Evolutionary conservation across 208 protist genomes (phyloP), one percentile per base, ranked within the genome.

Genomic region (Leishmania lainsoni): DNA sequence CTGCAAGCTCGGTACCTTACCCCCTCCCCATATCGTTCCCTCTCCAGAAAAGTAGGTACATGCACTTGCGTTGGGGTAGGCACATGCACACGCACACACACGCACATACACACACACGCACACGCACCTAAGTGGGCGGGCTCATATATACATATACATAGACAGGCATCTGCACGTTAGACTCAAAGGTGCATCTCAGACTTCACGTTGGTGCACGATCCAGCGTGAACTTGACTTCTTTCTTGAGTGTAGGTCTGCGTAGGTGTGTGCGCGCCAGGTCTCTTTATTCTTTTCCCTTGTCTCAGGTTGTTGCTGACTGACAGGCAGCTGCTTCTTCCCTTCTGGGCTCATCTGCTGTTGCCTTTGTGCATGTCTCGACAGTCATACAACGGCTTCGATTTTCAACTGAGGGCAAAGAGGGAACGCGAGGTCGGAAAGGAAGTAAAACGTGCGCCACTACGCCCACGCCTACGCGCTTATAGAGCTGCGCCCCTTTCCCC

Each of bases 161-260:
- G 6, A 63, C 12, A 72, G n/a, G n/a, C 61, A 71, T 63, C 20
- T 10, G 80, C 79, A 49, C 59, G 73, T 49, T 56, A 12, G 52
- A 73, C 74, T 76, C 49, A 79, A 9, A 86, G 22, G 20, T 12
- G 51, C 56, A 26, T 16, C 14, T 16, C 56, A 17, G 35, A n/a
- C 16, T 59, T 59, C 56, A 20, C 29, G 16, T 16, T 65, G 17
- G 20, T 5, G 52, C 52, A 14, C 52, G 61, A 66, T 9, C 26
- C 61, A 12, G 61, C 20, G 61, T n/a, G 61, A 10, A n/a, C 61
- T 26, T 66, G 42, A 45, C 52, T 20, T 56, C 52, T 56, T 56
- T 56, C 10, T 56, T 56, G 16, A 22, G 16, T 20, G 10, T 56
- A 56, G 52, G 0, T 45, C 42, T 45, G 26, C 61, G 61, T 48